Base-by-base conservation (phyloP, 2,329 filamentous ascomycete genomes). In the Fusarium poae region DNA sequence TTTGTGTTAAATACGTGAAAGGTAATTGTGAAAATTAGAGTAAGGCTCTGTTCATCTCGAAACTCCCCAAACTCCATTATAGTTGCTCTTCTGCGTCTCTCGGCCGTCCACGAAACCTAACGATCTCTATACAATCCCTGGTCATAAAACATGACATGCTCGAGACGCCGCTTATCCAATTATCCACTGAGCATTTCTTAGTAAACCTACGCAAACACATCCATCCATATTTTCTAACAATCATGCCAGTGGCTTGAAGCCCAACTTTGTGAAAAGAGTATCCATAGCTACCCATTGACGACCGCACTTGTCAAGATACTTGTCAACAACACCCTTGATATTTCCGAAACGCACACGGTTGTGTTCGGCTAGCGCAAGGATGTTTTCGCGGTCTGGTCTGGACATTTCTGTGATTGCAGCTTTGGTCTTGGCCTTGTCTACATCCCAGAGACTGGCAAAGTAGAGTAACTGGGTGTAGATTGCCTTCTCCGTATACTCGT, bases 381-480 rank as follows among this genome's bases (percentile, higher is more conserved):
- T 77, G 79, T 88, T 90, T 59, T 91, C 90, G 63, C 84, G 87
- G 75, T 88, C 86, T 67, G 89, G 82, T 2, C 78, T 81, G 62
- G 79, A 77, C 21, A 84, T 73, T 49, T 84, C 81, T 74, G 76
- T 78, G 44, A 83, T 86, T 25, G 77, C 80, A 21, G 83, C 86
- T 66, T 82, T 84, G 45, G 74, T 75, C 68, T 88, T 88, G 16
- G 91, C 91, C 80, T 92, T 93, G 66, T 98, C 94, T 5, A 97
- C 91, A 79, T 99, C 94, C 84, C 94, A 99, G 57, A 98, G 81
- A 49, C 86, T 86, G 30, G 91, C 87, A 77, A 94, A 92, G 82
- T 97, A 99, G 56, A 98, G 82, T 40, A 99, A 84, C 81, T 99
- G 96, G 79, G 97, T 98, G 82, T 97, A 98, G 62, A 98, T 86